Base-by-base conservation (phyloP, 192 early-diverging fungal species). In the Podila clonocystis region DNA sequence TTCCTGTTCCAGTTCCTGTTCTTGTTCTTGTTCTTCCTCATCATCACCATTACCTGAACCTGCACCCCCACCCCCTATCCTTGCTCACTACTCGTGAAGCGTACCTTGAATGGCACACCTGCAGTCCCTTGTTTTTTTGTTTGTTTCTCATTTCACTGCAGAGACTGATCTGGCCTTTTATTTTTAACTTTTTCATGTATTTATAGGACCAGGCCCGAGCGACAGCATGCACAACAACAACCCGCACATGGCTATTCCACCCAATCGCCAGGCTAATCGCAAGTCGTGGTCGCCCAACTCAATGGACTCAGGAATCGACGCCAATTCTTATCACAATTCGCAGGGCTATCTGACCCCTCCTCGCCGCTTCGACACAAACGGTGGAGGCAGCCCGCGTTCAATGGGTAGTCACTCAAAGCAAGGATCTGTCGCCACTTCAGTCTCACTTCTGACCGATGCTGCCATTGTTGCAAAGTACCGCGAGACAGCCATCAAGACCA, bases 401-500 rank as follows among this genome's bases (percentile, higher is more conserved):
- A 33, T 52, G 6, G 50, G 29, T 11, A 26, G 59, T 38, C 36
- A 45, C 52, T 22, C 48, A 15, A 68, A 52, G 31, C 68, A 59
- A n/a, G 49, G 59, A 7, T 63, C 63, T n/a, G 58, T 62, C 15
- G 68, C 63, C 22, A 79, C 70, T 36, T 79, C 76, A 28, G 52
- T 79, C 60, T 79, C 76, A 2, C 59, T 79, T 9, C 59, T 78
- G 13, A 72, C 76, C 1, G 76, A 79, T 63, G 70, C 76, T 12
- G 65, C 70, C n/a, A 57, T 79, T 17, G 75, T 92, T 49, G 88
- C 90, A 63, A 92, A 88, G 70, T 95, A 93, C 72, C 91, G 94
- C 8, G 90, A 94, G 52, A 89, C 90, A 57, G 94, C 93, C 13
- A 90, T 87, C 74, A 93, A 93, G 75, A 93, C 93, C 38, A 90